Percentiles rank a stretch among this genome's conserved stretches.
These are phyloP conservation scores for Venturia pyrina DNA, from an alignment of 2,329 filamentous ascomycete genomes.

Conservation along the genomic window DNA sequence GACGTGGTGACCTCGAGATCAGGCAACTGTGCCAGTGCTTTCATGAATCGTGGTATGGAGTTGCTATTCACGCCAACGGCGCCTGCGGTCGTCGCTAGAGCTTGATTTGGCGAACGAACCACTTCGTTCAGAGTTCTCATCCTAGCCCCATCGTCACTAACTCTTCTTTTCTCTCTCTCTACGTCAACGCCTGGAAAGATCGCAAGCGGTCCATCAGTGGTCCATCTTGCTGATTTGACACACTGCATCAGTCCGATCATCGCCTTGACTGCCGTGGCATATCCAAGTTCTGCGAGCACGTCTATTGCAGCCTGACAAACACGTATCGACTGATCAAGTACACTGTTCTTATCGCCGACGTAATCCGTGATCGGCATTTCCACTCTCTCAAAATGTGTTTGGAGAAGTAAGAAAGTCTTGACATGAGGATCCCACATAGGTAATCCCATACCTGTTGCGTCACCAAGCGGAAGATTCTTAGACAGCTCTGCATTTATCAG, in stretches of 20 bases:
- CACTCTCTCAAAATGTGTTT: constrained; percentile 90
- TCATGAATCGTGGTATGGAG: constrained; percentile 41
- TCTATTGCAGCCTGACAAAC: constrained; percentile 94
- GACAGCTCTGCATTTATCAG: constrained; percentile 89
- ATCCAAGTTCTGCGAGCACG: constrained; percentile 81
- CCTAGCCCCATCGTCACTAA: constrained; percentile 27
- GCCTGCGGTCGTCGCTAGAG: constrained; percentile 30
- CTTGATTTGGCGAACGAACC: constrained; percentile 17
- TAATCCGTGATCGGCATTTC: constrained; percentile 94
- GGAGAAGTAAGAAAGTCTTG: constrained; percentile 86
- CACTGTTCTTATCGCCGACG: constrained; percentile 79
- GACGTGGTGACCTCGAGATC: constrained; percentile 53
- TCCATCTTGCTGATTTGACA: constrained; percentile 90
- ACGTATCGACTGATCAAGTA: constrained; percentile 92
- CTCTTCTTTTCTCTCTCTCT: constrained; percentile 33
- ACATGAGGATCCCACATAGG: constrained; percentile 99
- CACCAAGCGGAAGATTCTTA: constrained; percentile 63
- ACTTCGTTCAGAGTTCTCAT: constrained; percentile 31
- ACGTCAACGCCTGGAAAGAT: constrained; percentile 65
- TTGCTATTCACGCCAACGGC: constrained; percentile 40
- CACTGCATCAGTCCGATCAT: constrained; percentile 84
- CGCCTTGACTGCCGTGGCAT: constrained; percentile 63
- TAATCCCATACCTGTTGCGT: constrained; percentile 55
- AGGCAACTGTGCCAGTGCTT: constrained; percentile 58
- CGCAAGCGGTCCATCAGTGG: constrained; percentile 64